Percentiles rank a stretch among this genome's conserved stretches.
Conservation (phyloP, 1,284 basidiomycete genomes). For the Phellopilus nigrolimitatus region DNA sequence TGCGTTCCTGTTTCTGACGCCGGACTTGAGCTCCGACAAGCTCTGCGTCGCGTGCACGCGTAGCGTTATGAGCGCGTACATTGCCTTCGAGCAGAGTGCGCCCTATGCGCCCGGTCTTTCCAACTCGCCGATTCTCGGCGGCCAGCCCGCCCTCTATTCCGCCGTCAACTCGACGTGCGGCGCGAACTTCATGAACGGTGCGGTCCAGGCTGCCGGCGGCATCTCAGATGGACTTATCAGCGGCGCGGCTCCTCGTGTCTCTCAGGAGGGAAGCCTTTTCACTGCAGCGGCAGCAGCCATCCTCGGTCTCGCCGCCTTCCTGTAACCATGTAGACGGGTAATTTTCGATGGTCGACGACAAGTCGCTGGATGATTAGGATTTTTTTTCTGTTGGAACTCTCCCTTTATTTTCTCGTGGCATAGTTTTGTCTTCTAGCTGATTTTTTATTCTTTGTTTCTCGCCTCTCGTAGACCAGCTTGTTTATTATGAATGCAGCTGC, state of each 20-base stretch:
- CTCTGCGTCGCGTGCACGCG: constrained; percentile 84
- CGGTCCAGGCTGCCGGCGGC: constrained; percentile 64
- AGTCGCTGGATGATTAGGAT: no score
- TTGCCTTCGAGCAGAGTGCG: constrained; percentile 62
- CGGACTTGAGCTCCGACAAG: constrained; percentile 39
- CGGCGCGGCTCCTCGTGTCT: constrained; percentile 26
- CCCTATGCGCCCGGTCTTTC: constrained; percentile 73
- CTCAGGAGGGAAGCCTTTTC: constrained; percentile 20
- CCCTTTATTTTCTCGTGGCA: no score
- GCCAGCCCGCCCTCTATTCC: constrained; percentile 62
- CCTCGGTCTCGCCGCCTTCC: constrained; percentile 22
- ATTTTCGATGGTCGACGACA: no score
- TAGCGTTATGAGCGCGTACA: constrained; percentile 68
- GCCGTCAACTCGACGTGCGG: constrained; percentile 57
- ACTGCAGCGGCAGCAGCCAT: constrained; percentile 20
- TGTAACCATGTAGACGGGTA: no score
- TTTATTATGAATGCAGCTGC: no score
- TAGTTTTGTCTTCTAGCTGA: no score
- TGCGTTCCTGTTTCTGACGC: constrained; percentile 73
- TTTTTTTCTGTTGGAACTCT: no score
- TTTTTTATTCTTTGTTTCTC: no score
- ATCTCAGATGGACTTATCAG: constrained; percentile 36
- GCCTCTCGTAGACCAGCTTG: no score
- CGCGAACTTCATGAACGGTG: constrained; percentile 55
- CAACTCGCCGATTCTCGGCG: constrained; percentile 59